Percentiles rank a stretch among this genome's conserved stretches.
These are phyloP conservation scores for Daldinia sp. DNA, from an alignment of 2,329 filamentous ascomycete species.

Conservation along the genomic window DNA sequence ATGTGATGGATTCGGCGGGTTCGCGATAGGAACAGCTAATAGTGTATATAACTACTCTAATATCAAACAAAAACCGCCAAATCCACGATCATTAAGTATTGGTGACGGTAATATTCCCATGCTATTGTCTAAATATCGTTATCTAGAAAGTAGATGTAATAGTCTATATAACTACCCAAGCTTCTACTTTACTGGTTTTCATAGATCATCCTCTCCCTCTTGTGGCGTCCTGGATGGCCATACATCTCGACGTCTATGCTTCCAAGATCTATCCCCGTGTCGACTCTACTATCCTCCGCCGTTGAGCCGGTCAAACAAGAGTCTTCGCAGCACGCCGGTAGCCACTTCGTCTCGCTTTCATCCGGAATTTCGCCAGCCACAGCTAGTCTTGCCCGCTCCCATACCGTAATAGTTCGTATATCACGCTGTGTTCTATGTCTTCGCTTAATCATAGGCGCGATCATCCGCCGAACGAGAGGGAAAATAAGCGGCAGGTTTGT, in stretches of 20 bases:
- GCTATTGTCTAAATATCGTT: no score
- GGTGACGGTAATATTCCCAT: neutral
- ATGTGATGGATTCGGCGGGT: neutral
- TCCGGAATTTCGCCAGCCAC: neutral
- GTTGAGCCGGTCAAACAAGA: neutral
- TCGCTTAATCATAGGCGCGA: neutral
- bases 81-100: neutral
- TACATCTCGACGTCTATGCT: neutral
- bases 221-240: neutral
- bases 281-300: neutral
- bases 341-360: neutral
- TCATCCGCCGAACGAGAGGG: constrained; percentile 18
- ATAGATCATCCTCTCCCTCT: neutral
- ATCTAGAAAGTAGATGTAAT: no score
- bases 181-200: neutral
- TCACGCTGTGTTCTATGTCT: neutral
- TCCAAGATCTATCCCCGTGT: neutral
- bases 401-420: constrained; percentile 24
- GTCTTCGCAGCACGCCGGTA: neutral
- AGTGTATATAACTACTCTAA: neutral
- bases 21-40: neutral
- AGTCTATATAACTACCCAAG: neutral
- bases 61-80: neutral
- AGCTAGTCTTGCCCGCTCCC: neutral
- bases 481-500: constrained; percentile 33